phyloP scores from a whole-genome alignment of 345 rosid species.

The Viola odorata region DNA sequence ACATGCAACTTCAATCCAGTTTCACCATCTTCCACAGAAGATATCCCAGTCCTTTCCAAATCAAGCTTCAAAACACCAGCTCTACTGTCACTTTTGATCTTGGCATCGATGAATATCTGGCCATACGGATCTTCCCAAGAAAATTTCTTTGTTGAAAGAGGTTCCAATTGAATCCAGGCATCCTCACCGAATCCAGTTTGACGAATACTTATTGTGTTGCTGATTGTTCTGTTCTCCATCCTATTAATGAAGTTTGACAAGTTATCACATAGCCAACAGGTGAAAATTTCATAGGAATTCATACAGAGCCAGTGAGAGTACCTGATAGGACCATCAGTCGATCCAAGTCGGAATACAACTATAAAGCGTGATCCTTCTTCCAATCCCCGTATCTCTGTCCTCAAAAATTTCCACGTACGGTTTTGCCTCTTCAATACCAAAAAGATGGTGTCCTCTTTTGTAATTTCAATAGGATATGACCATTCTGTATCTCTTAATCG shows the following conservation, averaged over 20 bases:
- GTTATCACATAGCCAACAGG: slow-evolving; percentile 1
- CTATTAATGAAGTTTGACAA: slow-evolving; percentile 33
- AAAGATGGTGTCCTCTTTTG: slow-evolving; percentile 81
- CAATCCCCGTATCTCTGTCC: slow-evolving; percentile 84
- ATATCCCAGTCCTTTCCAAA: slow-evolving; percentile 50
- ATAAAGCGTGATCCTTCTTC: slow-evolving; percentile 98
- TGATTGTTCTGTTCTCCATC: slow-evolving; percentile 76
- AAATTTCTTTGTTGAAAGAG: slow-evolving; percentile 68
- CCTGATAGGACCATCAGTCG: slow-evolving; percentile 87
- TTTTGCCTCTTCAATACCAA: slow-evolving; percentile 63
- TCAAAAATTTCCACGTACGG: slow-evolving; percentile 51
- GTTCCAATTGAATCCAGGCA: slow-evolving; percentile 62
- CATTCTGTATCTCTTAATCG: slow-evolving; percentile 73
- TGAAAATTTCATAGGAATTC: neutral
- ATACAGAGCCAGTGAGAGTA: slow-evolving; percentile 14
- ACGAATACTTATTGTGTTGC: slow-evolving; percentile 58
- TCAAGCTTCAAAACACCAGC: slow-evolving; percentile 48
- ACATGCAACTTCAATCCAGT: slow-evolving; percentile 56
- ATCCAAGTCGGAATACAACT: slow-evolving; percentile 84
- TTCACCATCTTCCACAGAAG: slow-evolving; percentile 39
- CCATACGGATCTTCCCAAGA: slow-evolving; percentile 98
- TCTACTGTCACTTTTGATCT: slow-evolving; percentile 38
- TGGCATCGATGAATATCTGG: slow-evolving; percentile 66
- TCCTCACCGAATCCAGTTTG: slow-evolving; percentile 86
- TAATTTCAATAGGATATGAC: slow-evolving; percentile 84